Evolutionary conservation across 208 protist genomes (phyloP).

Genomic region (Acanthamoeba castellanii): DNA sequence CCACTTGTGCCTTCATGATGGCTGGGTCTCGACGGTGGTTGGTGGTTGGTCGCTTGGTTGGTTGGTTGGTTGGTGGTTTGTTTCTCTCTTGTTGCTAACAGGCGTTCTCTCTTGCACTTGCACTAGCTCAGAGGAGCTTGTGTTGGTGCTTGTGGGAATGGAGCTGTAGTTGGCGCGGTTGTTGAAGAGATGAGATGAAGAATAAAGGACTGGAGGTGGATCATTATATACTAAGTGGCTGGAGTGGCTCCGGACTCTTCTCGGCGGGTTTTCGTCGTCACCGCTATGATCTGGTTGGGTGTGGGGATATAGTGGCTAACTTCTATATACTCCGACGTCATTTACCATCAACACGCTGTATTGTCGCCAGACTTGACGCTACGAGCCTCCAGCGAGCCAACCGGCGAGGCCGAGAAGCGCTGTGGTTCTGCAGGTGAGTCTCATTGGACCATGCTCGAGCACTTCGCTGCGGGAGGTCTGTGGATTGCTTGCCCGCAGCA

Average conservation of each 20-base stretch:
- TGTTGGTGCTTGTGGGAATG: slow-evolving; percentile 1
- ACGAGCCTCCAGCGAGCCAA: neutral
- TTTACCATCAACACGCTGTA: neutral
- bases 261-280: neutral
- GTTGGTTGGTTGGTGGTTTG: neutral
- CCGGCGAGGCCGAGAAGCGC: neutral
- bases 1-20: neutral
- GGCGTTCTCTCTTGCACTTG: neutral
- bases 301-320: neutral
- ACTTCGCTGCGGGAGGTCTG: neutral
- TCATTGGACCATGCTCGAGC: neutral
- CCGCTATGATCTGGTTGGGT: neutral
- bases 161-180: neutral
- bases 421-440: too few species aligned
- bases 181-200: neutral
- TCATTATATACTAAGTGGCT: neutral
- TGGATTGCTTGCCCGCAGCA: neutral
- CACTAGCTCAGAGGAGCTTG: neutral
- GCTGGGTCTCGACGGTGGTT: neutral
- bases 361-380: neutral
- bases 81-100: neutral
- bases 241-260: neutral
- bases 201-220: neutral
- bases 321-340: neutral
- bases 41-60: too few species aligned